Evolutionary conservation across 768 basidiomycete genomes (phyloP).

Genomic region (Panaeolus papilionaceus): DNA sequence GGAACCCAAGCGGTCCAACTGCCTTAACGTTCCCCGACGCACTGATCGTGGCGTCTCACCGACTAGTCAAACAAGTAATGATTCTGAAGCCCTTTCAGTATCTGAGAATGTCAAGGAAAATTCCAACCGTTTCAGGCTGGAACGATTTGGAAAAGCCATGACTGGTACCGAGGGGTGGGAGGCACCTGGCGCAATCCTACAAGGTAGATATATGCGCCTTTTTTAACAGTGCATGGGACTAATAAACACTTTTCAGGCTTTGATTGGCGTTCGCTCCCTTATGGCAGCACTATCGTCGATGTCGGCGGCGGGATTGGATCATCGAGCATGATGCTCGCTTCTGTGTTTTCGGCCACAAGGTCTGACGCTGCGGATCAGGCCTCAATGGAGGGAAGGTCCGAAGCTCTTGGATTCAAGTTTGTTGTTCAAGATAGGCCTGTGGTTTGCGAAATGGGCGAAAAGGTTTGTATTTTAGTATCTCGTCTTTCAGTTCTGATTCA

Average conservation of each 20-base stretch:
- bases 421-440: constrained; percentile 70
- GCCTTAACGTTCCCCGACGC: not conserved
- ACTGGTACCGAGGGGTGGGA: constrained; percentile 76
- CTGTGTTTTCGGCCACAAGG: constrained; percentile 36
- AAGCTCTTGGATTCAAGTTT: constrained; percentile 44
- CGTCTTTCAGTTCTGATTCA: not conserved
- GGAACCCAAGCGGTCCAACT: not conserved
- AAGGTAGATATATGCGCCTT: constrained; percentile 42
- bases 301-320: constrained; percentile 77
- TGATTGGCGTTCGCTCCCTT: constrained; percentile 60
- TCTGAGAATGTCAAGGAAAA: constrained; percentile 26
- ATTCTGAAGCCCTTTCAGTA: not conserved
- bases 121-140: constrained; percentile 58
- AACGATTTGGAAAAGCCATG: constrained; percentile 81
- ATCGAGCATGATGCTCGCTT: constrained; percentile 43
- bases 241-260: constrained; percentile 49
- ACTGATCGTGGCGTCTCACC: constrained; percentile 9
- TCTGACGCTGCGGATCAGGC: constrained; percentile 20
- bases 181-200: constrained; percentile 61
- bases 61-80: constrained; percentile 13
- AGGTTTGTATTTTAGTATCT: constrained; percentile 37
- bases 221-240: constrained; percentile 22
- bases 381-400: constrained; percentile 21
- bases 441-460: constrained; percentile 58
- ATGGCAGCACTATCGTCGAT: constrained; percentile 65